Evolutionary conservation across 2,329 filamentous ascomycete species (phyloP).

Genomic region (Ceratocystis huliohia): DNA sequence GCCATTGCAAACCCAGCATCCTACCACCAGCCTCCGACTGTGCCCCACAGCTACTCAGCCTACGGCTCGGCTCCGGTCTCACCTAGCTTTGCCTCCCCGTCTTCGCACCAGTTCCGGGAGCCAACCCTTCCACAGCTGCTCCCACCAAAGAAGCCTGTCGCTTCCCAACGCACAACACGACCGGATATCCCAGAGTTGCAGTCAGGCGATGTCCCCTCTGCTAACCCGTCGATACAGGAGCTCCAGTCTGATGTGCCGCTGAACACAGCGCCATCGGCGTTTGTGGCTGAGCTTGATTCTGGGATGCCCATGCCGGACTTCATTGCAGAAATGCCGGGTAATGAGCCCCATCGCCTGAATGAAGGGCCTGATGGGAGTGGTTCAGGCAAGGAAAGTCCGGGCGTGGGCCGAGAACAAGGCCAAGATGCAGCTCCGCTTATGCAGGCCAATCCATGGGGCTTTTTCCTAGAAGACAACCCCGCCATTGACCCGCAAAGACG

Average conservation of each 20-base stretch:
- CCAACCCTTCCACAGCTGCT: conserved; percentile 11
- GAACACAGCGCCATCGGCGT: neutral
- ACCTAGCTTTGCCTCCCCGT: neutral
- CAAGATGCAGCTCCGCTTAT: neutral
- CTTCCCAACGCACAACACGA: neutral
- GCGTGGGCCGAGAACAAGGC: neutral
- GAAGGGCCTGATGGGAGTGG: neutral
- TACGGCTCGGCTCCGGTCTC: neutral
- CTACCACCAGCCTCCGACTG: neutral
- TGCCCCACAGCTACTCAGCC: neutral
- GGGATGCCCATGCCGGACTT: neutral
- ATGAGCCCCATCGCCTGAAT: neutral
- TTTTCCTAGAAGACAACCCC: conserved; percentile 21
- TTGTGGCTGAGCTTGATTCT: conserved; percentile 19
- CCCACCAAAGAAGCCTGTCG: neutral
- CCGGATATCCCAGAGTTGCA: conserved; percentile 10
- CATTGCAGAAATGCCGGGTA: conserved; percentile 17
- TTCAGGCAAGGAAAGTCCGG: neutral
- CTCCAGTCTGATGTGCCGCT: conserved; percentile 8
- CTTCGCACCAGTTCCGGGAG: neutral
- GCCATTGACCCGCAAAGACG: conserved; percentile 5
- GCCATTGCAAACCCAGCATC: neutral
- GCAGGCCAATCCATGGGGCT: conserved; percentile 22
- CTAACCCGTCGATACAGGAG: neutral
- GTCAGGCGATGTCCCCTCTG: neutral